Percentiles rank a stretch among this genome's conserved stretches.
Evolutionary conservation across 2,329 filamentous ascomycete genomes (phyloP).

Genomic region (Thermothelomyces thermophilus): DNA sequence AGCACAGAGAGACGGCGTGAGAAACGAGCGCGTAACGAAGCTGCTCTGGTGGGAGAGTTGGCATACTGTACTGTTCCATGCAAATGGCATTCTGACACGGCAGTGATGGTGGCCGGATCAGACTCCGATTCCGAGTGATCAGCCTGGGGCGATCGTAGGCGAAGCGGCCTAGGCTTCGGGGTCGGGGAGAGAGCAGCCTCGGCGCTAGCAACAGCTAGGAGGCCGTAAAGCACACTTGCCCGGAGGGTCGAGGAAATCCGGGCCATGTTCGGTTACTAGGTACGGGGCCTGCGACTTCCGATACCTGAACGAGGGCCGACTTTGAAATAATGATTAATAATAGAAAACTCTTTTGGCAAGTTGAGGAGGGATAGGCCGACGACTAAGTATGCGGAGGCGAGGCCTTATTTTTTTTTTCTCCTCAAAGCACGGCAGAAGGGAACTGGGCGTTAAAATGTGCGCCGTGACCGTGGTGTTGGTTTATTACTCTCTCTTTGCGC

Average conservation of each 20-base stretch:
- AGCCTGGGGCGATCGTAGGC: slow-evolving; percentile 8
- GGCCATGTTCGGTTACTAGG: too few relatives aligned
- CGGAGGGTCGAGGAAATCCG: neutral
- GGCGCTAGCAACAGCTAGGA: slow-evolving; percentile 10
- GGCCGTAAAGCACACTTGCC: slow-evolving; percentile 11
- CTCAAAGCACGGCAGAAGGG: too few relatives aligned
- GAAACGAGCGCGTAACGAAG: too few relatives aligned
- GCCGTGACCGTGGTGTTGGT: slow-evolving; percentile 1
- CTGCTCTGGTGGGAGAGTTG: too few relatives aligned
- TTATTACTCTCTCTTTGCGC: neutral
- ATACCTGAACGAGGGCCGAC: too few relatives aligned
- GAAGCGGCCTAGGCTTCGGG: neutral
- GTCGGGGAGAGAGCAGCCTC: slow-evolving; percentile 8
- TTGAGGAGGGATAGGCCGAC: neutral
- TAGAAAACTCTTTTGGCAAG: too few relatives aligned
- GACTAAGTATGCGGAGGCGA: too few relatives aligned
- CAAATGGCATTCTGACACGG: slow-evolving; percentile 41
- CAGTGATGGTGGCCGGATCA: neutral
- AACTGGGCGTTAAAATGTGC: too few relatives aligned
- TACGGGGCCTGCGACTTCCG: too few relatives aligned
- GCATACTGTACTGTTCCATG: slow-evolving; percentile 36
- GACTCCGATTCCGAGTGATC: slow-evolving; percentile 41
- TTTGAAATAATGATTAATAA: too few relatives aligned
- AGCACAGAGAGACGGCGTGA: neutral
- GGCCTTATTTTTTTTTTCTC: too few relatives aligned